Base-by-base conservation (phyloP, 495 filamentous ascomycete genomes). In the Tetracladium marchalianum region DNA sequence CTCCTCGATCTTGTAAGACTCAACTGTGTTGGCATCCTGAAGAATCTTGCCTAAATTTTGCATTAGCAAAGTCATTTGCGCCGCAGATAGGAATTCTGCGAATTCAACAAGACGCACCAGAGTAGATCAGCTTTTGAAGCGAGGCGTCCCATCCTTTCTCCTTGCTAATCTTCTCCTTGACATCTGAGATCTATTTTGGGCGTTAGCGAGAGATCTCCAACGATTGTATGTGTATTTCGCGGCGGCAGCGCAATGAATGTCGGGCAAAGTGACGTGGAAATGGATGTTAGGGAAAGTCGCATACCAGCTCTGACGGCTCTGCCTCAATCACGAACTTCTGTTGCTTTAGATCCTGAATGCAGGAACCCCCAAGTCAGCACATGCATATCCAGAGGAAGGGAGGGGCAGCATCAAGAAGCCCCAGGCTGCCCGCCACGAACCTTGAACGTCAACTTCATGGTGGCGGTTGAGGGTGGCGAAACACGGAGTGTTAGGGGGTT, bases 1-100 rank as follows among this genome's bases (percentile, higher is more conserved):
- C 76, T 97, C 92, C 68, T 98, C 90, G 48, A 98, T 95, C 67
- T 84, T 93, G 71, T 95, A 96, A 5, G 84, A 85, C 62, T 89
- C 88, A 53, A 97, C 82, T 12, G 90, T 90, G 57, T 95, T 90
- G 50, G 82, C 85, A 85, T 98, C 92, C 67, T 94, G 86, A 49
- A 98, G 74, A 51, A 98, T 95, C 70, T 98, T 98, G 66, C 92
- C 90, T 96, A 54, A 16, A 53, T 43, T 22, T 44, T 36, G 53
- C 12, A 46, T 27, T 27, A 27, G 7, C 61, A 44, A 61, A 42
- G 40, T 55, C 24, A 35, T 35, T 38, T 35, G 33, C 31, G 45
- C 36, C 15, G 24, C 38, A 22, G 22, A 35, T 18, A 27, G 6
- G 24, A 27, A 3, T 3, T 27, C 22, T 27, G 22, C 22, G 22